Evolutionary conservation across 768 basidiomycete species (phyloP).

Genomic region (Pulveroboletus sp.): DNA sequence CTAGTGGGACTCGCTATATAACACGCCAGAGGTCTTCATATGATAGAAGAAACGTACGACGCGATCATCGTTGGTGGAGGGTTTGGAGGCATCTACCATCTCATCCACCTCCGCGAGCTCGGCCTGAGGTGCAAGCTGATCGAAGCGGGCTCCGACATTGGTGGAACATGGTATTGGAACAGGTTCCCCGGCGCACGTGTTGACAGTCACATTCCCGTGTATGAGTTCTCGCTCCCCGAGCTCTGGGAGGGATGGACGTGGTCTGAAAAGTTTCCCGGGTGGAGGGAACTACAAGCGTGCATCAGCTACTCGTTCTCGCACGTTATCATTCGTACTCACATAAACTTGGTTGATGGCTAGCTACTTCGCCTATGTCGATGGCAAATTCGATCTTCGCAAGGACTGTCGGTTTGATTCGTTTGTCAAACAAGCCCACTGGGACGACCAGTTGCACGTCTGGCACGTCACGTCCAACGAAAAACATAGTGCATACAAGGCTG

Average conservation of each 20-base stretch:
- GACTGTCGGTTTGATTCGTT: conserved; percentile 11
- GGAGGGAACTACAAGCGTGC: conserved; percentile 10
- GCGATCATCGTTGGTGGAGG: conserved; percentile 7
- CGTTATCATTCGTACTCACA: not conserved
- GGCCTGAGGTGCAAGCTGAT: conserved; percentile 6
- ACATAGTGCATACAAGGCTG: conserved; percentile 11
- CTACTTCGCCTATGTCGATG: conserved; percentile 13
- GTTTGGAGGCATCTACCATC: conserved; percentile 4
- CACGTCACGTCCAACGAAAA: conserved; percentile 2
- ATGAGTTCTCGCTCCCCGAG: conserved; percentile 8
- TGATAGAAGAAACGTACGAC: not conserved
- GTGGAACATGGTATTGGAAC: conserved; percentile 16
- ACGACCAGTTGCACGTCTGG: conserved; percentile 7
- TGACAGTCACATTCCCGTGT: conserved; percentile 9
- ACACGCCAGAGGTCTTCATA: too few species aligned
- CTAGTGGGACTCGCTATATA: too few species aligned
- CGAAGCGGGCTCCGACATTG: conserved; percentile 7
- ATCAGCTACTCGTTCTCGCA: not conserved
- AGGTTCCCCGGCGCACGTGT: not conserved
- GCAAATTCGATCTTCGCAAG: conserved; percentile 10
- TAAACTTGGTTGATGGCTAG: not conserved
- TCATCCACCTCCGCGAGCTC: conserved; percentile 2
- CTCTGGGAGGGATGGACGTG: conserved; percentile 13
- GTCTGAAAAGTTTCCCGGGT: conserved; percentile 11
- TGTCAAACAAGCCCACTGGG: conserved; percentile 12